Evolutionary conservation across 73 alveolate genomes (phyloP).

Genomic region (Effrenium voratum): DNA sequence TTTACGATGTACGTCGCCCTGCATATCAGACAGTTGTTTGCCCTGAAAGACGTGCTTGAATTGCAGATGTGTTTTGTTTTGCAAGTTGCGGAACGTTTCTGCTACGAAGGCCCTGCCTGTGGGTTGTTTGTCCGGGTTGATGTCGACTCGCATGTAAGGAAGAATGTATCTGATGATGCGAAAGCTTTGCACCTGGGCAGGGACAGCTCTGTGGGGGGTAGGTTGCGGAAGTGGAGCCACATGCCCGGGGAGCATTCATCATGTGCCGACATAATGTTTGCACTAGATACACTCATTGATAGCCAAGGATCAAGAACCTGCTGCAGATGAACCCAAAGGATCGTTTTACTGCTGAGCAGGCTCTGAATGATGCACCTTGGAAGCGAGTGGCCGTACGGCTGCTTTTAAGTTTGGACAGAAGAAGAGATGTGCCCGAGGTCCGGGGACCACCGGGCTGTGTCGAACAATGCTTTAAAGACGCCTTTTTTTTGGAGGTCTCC

Average conservation of each 20-base stretch:
- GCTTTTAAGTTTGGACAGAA: too few relatives aligned
- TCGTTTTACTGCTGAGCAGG: slow-evolving; percentile 96
- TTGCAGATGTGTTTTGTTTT: not conserved
- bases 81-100: not conserved
- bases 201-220: not conserved
- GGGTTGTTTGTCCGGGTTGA: too few relatives aligned
- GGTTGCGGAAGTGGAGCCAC: not conserved
- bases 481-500: too few relatives aligned
- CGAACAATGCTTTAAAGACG: too few relatives aligned
- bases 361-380: slow-evolving; percentile 92
- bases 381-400: too few relatives aligned
- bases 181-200: slow-evolving; percentile 7
- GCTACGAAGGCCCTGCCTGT: not conserved
- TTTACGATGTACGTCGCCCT: too few relatives aligned
- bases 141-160: slow-evolving; percentile 5
- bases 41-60: not conserved
- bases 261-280: not conserved
- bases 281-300: not conserved
- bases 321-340: slow-evolving; percentile 93
- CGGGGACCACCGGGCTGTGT: too few relatives aligned
- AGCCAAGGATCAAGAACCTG: slow-evolving; percentile 87
- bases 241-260: not conserved
- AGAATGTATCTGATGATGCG: slow-evolving; percentile 84
- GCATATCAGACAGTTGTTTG: too few relatives aligned
- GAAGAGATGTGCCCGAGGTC: too few relatives aligned